Percentiles rank a stretch among this genome's conserved stretches.
phyloP scores from a whole-genome alignment of 768 basidiomycete species.

The Agaricus sinodeliciosus region DNA sequence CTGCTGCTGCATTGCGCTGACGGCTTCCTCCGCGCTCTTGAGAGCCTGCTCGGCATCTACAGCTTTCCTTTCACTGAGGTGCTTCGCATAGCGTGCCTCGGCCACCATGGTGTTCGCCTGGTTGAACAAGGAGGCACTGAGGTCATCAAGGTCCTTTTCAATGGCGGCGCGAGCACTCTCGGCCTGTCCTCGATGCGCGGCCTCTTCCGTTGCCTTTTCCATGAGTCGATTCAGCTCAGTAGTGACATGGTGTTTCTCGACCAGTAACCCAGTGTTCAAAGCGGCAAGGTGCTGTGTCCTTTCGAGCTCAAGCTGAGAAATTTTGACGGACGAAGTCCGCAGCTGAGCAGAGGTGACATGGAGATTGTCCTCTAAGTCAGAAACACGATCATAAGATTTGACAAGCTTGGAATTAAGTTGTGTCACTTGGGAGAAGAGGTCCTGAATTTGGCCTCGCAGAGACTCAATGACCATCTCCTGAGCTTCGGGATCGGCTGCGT shows the following conservation, averaged over 20 bases:
- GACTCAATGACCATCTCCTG: constrained; percentile 80
- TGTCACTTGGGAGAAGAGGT: constrained; percentile 85
- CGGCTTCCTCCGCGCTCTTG: constrained; percentile 80
- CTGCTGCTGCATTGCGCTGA: constrained; percentile 76
- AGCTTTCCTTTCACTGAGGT: constrained; percentile 65
- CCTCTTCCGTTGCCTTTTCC: constrained; percentile 93
- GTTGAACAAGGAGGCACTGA: constrained; percentile 83
- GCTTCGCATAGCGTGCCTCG: constrained; percentile 68
- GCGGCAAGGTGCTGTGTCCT: constrained; percentile 83
- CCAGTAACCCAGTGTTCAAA: constrained; percentile 84
- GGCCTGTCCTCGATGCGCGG: constrained; percentile 83
- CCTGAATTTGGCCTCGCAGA: constrained; percentile 74
- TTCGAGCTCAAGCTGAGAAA: constrained; percentile 79
- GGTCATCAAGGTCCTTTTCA: constrained; percentile 91
- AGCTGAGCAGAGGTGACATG: constrained; percentile 58
- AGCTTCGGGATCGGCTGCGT: constrained; percentile 47
- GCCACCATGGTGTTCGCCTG: constrained; percentile 99
- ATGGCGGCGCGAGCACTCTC: constrained; percentile 78
- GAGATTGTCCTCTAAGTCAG: constrained; percentile 86
- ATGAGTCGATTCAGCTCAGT: constrained; percentile 88
- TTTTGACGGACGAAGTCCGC: constrained; percentile 54
- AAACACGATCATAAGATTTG: constrained; percentile 83
- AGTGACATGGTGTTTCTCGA: constrained; percentile 88
- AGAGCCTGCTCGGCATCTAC: constrained; percentile 72
- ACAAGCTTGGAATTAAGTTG: constrained; percentile 93